A percentile compares a stretch with the other conserved stretches of the same genome.
These are phyloP conservation scores for Inga leiocalycina DNA, from an alignment of 306 rosid genomes.

Conservation along the genomic window DNA sequence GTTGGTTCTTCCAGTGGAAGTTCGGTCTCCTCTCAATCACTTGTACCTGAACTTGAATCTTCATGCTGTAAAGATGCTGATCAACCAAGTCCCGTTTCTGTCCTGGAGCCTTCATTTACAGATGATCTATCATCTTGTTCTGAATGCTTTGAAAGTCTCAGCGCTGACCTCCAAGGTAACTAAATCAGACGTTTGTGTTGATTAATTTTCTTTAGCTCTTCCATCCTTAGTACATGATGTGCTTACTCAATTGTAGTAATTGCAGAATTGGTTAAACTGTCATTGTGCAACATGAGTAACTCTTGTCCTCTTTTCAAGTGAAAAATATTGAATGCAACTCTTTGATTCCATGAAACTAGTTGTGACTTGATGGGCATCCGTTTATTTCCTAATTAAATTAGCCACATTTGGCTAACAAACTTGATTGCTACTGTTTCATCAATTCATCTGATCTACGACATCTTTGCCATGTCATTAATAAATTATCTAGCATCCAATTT, in stretches of 20 bases:
- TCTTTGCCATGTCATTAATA: background rate
- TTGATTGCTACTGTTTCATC: background rate
- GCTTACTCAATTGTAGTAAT: constrained; percentile 6
- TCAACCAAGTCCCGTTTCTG: constrained; percentile 98
- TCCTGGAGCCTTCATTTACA: constrained; percentile 76
- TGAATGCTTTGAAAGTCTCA: constrained; percentile 91
- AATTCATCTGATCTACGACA: background rate
- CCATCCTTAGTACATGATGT: background rate
- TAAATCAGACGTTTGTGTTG: constrained; percentile 19
- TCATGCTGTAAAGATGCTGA: constrained; percentile 78
- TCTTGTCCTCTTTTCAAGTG: constrained; percentile 12
- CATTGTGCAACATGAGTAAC: background rate
- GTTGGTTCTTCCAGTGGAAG: constrained; percentile 44
- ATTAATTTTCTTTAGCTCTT: constrained; percentile 9
- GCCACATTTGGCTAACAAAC: background rate
- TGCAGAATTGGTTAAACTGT: constrained; percentile 8
- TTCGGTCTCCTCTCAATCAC: constrained; percentile 46
- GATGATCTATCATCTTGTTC: constrained; percentile 86
- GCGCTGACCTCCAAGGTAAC: constrained; percentile 86
- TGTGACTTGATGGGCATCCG: background rate
- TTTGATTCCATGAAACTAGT: constrained; percentile 3
- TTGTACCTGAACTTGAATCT: constrained; percentile 57
- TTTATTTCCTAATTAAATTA: background rate
- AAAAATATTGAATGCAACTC: constrained; percentile 2
- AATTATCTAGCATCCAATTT: background rate